Evolutionary conservation across 2,329 filamentous ascomycete genomes (phyloP).

Genomic region (Talaromyces rugulosus): DNA sequence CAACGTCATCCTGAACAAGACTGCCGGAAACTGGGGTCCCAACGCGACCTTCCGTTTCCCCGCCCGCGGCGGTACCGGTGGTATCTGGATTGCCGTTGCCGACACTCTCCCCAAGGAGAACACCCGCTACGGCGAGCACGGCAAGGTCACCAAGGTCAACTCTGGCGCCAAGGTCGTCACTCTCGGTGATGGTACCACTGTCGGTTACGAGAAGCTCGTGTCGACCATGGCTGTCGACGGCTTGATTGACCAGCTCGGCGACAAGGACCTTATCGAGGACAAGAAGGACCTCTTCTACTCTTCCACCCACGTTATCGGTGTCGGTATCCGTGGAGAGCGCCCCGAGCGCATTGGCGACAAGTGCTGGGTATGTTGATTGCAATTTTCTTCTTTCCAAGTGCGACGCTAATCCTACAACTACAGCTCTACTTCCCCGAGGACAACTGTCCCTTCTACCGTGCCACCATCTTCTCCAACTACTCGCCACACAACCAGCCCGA

Average conservation of each 20-base stretch:
- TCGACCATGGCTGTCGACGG: constrained; percentile 95
- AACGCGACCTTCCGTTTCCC: constrained; percentile 99
- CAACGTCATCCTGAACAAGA: constrained; percentile 95
- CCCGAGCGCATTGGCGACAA: constrained; percentile 98
- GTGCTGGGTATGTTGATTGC: constrained; percentile 72
- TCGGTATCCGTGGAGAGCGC: constrained; percentile 85
- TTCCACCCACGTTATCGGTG: constrained; percentile 93
- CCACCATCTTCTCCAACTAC: constrained; percentile 99
- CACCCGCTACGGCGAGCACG: constrained; percentile 80
- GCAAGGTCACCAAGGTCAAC: constrained; percentile 80
- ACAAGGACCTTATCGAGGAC: constrained; percentile 75
- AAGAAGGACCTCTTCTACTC: constrained; percentile 96
- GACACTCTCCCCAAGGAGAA: constrained; percentile 90
- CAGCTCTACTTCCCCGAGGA: constrained; percentile 97
- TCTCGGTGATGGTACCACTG: constrained; percentile 76
- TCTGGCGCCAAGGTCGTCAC: constrained; percentile 78
- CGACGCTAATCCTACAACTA: background rate
- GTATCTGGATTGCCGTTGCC: constrained; percentile 97
- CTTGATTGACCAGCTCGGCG: constrained; percentile 80
- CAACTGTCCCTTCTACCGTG: constrained; percentile 98
- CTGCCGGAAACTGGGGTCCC: constrained; percentile 94
- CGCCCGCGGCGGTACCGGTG: constrained; percentile 88
- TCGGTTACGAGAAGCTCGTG: constrained; percentile 88
- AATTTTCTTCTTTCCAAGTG: background rate
- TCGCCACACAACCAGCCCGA: constrained; percentile 96